Evolutionary conservation across 257 asterid species (phyloP).

Genomic region (Echites panduratus): DNA sequence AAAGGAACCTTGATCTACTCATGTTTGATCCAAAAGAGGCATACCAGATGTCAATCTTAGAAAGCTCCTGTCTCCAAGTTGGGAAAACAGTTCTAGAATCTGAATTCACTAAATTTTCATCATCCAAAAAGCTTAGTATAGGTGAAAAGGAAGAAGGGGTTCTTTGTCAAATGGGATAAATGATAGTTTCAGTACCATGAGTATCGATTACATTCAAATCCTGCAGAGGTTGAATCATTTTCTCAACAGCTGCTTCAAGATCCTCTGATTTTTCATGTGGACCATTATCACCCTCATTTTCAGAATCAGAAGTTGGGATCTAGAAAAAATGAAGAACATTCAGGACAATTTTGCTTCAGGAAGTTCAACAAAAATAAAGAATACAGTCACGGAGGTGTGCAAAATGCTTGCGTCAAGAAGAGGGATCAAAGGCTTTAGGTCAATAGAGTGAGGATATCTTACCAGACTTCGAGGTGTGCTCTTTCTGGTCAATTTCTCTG

Average conservation of each 20-base stretch:
- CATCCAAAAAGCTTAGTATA: constrained; percentile 11
- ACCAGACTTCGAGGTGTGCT: constrained; percentile 42
- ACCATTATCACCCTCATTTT: constrained; percentile 37
- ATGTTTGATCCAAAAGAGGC: constrained; percentile 89
- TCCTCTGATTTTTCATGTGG: constrained; percentile 24
- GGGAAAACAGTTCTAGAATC: constrained; percentile 32
- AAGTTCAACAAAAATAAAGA: background rate
- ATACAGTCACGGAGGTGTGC: background rate
- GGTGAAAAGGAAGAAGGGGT: background rate
- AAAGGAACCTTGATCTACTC: constrained; percentile 53
- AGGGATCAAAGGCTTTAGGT: background rate
- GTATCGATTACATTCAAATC: constrained; percentile 47
- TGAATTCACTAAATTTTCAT: constrained; percentile 23
- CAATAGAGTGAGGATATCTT: constrained; percentile 14
- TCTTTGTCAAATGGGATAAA: constrained; percentile 20
- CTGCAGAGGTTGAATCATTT: constrained; percentile 47
- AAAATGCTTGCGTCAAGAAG: background rate
- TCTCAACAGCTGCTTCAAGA: constrained; percentile 36
- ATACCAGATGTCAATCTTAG: constrained; percentile 66
- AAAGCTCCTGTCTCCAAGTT: constrained; percentile 70
- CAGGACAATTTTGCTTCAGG: background rate
- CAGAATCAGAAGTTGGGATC: constrained; percentile 68
- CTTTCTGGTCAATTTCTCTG: constrained; percentile 36
- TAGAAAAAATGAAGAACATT: constrained; percentile 17
- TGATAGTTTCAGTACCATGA: constrained; percentile 19